Percentiles rank a stretch among this genome's conserved stretches.
Evolutionary conservation across 2,329 filamentous ascomycete genomes (phyloP).

Genomic region (Pestalotiopsis sp.): DNA sequence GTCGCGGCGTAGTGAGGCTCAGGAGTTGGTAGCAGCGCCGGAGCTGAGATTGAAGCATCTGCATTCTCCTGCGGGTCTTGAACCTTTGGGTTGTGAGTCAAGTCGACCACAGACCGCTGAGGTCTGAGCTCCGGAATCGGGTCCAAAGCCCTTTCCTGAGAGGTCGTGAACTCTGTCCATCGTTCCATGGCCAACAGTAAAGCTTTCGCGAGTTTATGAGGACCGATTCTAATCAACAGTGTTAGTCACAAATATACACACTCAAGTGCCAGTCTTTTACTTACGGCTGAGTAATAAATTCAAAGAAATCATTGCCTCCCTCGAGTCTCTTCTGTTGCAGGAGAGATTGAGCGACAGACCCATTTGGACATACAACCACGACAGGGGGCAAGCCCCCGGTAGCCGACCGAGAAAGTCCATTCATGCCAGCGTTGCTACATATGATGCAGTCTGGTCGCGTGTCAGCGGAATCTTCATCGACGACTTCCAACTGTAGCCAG

Average conservation of each 20-base stretch:
- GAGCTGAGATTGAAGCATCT: not conserved
- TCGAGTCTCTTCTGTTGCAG: not conserved
- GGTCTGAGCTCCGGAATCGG: constrained; percentile 15
- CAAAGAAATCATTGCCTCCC: constrained; percentile 26
- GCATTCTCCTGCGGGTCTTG: not conserved
- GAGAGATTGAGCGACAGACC: constrained; percentile 30
- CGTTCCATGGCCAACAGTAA: constrained; percentile 18
- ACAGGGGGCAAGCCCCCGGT: constrained; percentile 23
- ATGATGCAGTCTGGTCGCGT: constrained; percentile 26
- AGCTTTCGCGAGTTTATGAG: constrained; percentile 38
- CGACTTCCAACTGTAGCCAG: constrained; percentile 36
- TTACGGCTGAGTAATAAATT: constrained; percentile 42
- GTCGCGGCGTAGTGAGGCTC: not conserved
- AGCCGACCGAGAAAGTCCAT: constrained; percentile 16
- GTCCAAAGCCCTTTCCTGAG: not conserved
- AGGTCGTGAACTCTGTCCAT: not conserved
- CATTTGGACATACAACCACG: constrained; percentile 37
- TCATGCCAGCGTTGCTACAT: constrained; percentile 22
- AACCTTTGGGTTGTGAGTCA: not conserved
- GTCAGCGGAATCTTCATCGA: constrained; percentile 2
- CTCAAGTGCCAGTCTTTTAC: constrained; percentile 15
- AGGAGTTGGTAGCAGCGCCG: not conserved
- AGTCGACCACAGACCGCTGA: not conserved
- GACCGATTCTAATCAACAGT: constrained; percentile 31
- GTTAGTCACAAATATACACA: not conserved